These are phyloP conservation scores for Tephrocybe sp. DNA, from an alignment of 768 basidiomycete species.

Conservation along the genomic window DNA sequence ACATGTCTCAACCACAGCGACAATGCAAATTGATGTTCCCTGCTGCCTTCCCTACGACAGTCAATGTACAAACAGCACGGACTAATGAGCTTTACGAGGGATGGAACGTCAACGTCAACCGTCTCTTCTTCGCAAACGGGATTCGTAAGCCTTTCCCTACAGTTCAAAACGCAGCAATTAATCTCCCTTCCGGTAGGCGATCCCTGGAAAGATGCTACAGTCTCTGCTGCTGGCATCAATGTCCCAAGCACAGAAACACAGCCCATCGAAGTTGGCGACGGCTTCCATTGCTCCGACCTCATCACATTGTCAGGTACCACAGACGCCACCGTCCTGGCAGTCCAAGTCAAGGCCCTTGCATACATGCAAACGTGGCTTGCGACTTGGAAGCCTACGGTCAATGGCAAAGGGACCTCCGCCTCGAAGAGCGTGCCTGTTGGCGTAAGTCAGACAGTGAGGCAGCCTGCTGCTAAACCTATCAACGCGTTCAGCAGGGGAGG, in stretches of 20 bases:
- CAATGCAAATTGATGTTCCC: conserved; percentile 72
- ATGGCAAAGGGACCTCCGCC: neutral
- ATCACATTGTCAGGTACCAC: conserved; percentile 34
- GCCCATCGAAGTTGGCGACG: conserved; percentile 58
- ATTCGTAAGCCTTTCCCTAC: conserved; percentile 41
- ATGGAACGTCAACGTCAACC: conserved; percentile 58
- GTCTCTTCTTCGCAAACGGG: conserved; percentile 71
- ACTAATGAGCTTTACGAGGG: conserved; percentile 57
- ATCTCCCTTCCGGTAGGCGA: conserved; percentile 45
- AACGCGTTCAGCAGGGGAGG: neutral
- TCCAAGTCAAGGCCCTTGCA: conserved; percentile 54
- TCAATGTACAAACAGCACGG: conserved; percentile 38
- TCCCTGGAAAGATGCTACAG: conserved; percentile 70
- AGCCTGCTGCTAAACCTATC: neutral
- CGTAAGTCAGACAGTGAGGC: neutral
- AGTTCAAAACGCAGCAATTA: neutral
- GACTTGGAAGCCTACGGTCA: conserved; percentile 17
- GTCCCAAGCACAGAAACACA: conserved; percentile 49
- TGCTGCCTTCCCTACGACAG: conserved; percentile 47
- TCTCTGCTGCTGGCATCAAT: conserved; percentile 53
- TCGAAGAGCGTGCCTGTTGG: neutral
- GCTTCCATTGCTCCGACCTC: conserved; percentile 72
- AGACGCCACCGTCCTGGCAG: conserved; percentile 51
- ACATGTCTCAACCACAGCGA: conserved; percentile 36
- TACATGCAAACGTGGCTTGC: conserved; percentile 59